Evolutionary conservation across 2,329 filamentous ascomycete species (phyloP).

Genomic region (Emydomyces testavorans): DNA sequence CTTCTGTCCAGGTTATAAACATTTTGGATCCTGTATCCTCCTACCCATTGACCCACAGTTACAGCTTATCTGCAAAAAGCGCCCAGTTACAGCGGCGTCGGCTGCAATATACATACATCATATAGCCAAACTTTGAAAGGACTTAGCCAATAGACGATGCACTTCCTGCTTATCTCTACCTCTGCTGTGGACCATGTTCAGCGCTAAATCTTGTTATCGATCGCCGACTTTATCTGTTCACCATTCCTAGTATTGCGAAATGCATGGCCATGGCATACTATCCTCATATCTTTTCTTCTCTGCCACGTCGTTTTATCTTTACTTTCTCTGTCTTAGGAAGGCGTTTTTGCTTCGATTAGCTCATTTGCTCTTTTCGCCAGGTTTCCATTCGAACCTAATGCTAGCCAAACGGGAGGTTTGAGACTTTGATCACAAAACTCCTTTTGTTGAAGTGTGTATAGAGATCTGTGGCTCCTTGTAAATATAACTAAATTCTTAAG

Average conservation of each 20-base stretch:
- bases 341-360: background rate
- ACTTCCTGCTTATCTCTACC: no score
- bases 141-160: background rate
- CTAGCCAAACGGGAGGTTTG: background rate
- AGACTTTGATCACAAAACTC: background rate
- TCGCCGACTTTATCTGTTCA: no score
- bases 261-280: no score
- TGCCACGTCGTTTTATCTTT: no score
- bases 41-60: background rate
- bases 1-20: background rate
- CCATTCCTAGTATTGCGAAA: no score
- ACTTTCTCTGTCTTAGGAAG: background rate
- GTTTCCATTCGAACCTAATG: background rate
- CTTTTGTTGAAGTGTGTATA: no score
- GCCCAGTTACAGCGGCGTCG: background rate
- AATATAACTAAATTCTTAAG: no score
- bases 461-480: no score
- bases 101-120: background rate
- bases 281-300: no score
- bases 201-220: no score
- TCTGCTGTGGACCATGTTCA: no score
- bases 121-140: background rate
- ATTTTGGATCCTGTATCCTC: background rate
- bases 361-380: background rate
- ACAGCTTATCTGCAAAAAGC: background rate